Evolutionary conservation across 352 stramenopile species (phyloP), one percentile per base, ranked within the genome.

Genomic region (Phytophthora quininea): DNA sequence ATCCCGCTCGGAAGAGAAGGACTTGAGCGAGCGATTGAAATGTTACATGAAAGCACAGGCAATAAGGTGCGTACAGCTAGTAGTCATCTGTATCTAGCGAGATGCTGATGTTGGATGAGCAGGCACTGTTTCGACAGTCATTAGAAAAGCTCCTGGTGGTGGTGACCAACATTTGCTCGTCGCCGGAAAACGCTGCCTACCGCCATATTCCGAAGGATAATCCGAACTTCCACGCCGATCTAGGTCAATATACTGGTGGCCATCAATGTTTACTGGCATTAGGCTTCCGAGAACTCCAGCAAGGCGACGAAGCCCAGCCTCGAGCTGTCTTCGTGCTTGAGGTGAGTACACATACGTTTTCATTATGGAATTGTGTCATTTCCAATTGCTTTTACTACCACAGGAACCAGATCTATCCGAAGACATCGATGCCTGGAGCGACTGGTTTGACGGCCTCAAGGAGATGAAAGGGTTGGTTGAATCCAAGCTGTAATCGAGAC

Each of bases 161-260:
- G 19, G 50, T 93, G 29, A 69, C 65, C 35, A 92, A 90, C 47
- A 89, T 96, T 51, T 90, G 81, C 55, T 70, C 73, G 7, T 83
- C 83, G 1, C 88, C 88, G 3, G 88, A 96, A 52, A 96, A 89
- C 37, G 51, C 75, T 1, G 67, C 75, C 30, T 91, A 90, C 57
- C 86, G 88, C 2, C 80, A 87, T 42, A 93, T 96, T 47, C 83
- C 82, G 1, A 84, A 79, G 49, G 77, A 86, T n/a, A 96, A 96
- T 52, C 63, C 42, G 3, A 61, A 91, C 58, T 96, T 93, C 56
- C 76, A 90, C 42, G 33, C 55, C 11, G 88, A 94, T 47, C 62
- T 96, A 19, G 88, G 88, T 1, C 79, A 88, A 59, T 90, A 79
- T 56, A 50, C 77, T 30, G 86, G 83, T 40, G 86, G 84, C 3